Evolutionary conservation across 2,329 filamentous ascomycete genomes (phyloP).

Genomic region (Fusarium vanettenii): DNA sequence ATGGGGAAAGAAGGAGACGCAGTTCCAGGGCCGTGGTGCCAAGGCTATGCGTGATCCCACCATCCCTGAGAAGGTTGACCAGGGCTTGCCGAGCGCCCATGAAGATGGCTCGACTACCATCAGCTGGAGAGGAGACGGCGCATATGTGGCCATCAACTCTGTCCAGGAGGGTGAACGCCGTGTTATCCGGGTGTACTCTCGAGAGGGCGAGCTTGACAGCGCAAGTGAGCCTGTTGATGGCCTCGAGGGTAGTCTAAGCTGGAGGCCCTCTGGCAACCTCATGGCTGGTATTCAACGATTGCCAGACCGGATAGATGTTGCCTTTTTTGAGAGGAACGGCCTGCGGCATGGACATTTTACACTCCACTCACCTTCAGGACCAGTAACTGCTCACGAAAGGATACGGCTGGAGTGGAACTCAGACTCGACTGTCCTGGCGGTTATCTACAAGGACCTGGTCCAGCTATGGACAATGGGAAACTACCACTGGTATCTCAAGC

Average conservation of each 20-base stretch:
- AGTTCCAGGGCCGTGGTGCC: slow-evolving; percentile 93
- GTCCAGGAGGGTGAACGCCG: slow-evolving; percentile 77
- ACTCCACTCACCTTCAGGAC: slow-evolving; percentile 74
- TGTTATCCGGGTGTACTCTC: slow-evolving; percentile 88
- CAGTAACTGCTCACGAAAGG: slow-evolving; percentile 63
- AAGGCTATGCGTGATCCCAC: slow-evolving; percentile 91
- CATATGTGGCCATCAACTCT: slow-evolving; percentile 87
- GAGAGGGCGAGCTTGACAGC: slow-evolving; percentile 90
- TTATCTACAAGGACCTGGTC: slow-evolving; percentile 78
- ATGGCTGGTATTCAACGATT: slow-evolving; percentile 86
- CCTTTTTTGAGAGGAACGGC: slow-evolving; percentile 98
- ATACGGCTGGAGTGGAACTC: slow-evolving; percentile 87
- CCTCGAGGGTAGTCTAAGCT: slow-evolving; percentile 87
- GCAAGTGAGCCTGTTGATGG: slow-evolving; percentile 95
- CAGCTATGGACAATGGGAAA: slow-evolving; percentile 98
- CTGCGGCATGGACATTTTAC: slow-evolving; percentile 94
- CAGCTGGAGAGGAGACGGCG: slow-evolving; percentile 94
- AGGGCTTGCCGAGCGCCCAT: slow-evolving; percentile 78
- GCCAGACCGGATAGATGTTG: slow-evolving; percentile 78
- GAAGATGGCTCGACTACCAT: slow-evolving; percentile 80
- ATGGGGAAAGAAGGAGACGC: slow-evolving; percentile 98
- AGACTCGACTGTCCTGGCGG: slow-evolving; percentile 90
- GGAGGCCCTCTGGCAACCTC: slow-evolving; percentile 90
- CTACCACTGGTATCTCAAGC: slow-evolving; percentile 98
- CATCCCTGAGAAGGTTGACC: slow-evolving; percentile 90